These are phyloP conservation scores for Telopea speciosissima DNA, from an alignment of 177 flowering plant species.

Conservation along the genomic window DNA sequence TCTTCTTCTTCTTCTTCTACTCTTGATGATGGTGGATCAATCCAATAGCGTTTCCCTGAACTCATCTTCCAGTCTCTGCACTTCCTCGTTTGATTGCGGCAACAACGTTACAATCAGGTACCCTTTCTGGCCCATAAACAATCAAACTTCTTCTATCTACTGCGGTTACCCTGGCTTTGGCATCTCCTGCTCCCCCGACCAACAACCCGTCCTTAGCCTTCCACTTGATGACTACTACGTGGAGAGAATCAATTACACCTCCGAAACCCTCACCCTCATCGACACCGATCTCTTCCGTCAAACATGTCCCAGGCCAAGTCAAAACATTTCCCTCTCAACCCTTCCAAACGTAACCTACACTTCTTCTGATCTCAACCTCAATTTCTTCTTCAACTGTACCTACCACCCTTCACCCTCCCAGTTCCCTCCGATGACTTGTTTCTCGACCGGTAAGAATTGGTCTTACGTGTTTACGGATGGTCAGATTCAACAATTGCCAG, in stretches of 20 bases:
- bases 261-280: conserved; percentile 8
- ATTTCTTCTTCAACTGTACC: conserved; percentile 15
- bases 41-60: background rate
- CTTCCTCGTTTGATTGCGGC: background rate
- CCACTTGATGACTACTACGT: conserved; percentile 5
- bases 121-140: conserved; percentile 11
- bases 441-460: background rate
- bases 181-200: background rate
- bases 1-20: background rate
- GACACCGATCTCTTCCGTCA: conserved; percentile 4
- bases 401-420: background rate
- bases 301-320: conserved; percentile 8
- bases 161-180: conserved; percentile 10
- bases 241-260: conserved; percentile 5
- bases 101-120: conserved; percentile 8
- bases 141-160: background rate
- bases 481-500: background rate
- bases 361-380: conserved; percentile 3
- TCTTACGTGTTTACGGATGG: conserved; percentile 9
- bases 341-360: background rate
- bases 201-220: background rate
- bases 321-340: conserved; percentile 6
- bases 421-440: background rate
- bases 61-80: background rate
- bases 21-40: background rate